phyloP scores from a whole-genome alignment of 108 stramenopile genomes.

The Nitzschia sp. region DNA sequence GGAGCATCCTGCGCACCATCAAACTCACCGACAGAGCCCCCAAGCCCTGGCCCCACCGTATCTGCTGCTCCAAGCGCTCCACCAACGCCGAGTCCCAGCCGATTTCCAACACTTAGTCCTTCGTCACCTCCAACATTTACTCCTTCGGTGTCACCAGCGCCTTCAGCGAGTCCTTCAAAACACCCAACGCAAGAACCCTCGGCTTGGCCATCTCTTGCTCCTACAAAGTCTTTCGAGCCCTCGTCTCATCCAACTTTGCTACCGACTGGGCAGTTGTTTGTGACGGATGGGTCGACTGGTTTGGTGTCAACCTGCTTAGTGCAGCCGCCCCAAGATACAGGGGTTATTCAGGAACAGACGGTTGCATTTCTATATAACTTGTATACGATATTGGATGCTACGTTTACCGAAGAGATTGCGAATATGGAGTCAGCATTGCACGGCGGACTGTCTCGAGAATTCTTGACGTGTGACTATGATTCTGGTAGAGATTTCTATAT shows the following conservation, averaged over 20 bases:
- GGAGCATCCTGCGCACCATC: not conserved
- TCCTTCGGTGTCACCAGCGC: slow-evolving; percentile 7
- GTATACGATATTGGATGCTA: not conserved
- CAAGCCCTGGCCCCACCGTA: not conserved
- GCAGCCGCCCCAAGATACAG: slow-evolving; percentile 2
- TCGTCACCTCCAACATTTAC: not conserved
- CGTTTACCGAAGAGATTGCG: not conserved
- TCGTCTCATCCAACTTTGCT: slow-evolving; percentile 39
- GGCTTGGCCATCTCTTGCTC: not conserved
- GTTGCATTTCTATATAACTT: slow-evolving; percentile 27
- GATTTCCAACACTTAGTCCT: not conserved
- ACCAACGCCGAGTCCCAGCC: not conserved
- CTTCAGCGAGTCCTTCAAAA: slow-evolving; percentile 2
- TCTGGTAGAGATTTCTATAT: slow-evolving; percentile 7
- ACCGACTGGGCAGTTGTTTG: slow-evolving; percentile 30
- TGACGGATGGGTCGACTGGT: not conserved
- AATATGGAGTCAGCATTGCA: slow-evolving; percentile 16
- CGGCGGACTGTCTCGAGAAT: slow-evolving; percentile 12
- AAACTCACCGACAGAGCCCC: not conserved
- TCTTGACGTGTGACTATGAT: slow-evolving; percentile 18
- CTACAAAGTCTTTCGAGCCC: slow-evolving; percentile 7
- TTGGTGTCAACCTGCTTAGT: not conserved
- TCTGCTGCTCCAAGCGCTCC: not conserved
- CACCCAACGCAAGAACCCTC: slow-evolving; percentile 4
- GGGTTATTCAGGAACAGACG: not conserved